phyloP scores from a whole-genome alignment of 306 rosid genomes.

The Crataegus laevigata region DNA sequence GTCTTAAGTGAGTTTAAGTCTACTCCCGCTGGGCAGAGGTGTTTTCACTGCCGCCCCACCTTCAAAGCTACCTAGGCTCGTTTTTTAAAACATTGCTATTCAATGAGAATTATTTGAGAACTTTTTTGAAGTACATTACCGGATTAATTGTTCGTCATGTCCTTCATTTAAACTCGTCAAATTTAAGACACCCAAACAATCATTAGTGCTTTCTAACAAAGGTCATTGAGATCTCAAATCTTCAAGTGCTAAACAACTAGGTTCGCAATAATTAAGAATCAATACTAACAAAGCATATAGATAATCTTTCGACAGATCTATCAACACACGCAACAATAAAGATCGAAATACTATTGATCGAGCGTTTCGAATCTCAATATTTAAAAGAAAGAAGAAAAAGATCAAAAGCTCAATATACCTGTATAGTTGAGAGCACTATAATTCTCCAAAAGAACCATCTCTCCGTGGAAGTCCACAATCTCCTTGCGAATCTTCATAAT shows the following conservation, averaged over 20 bases:
- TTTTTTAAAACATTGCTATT: no score
- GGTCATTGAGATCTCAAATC: background rate
- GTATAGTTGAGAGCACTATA: slow-evolving; percentile 97
- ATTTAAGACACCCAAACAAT: background rate
- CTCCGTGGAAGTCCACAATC: slow-evolving; percentile 96
- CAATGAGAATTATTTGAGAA: background rate
- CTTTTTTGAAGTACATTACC: background rate
- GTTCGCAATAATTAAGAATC: background rate
- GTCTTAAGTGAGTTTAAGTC: no score
- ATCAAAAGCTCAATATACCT: slow-evolving; percentile 30
- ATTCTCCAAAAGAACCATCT: slow-evolving; percentile 95
- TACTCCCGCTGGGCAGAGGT: no score
- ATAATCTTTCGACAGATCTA: background rate
- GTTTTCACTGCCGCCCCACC: no score
- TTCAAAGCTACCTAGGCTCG: no score
- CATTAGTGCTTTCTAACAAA: background rate
- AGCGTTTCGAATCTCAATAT: background rate
- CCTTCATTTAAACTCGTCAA: background rate
- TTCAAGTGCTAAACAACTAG: background rate
- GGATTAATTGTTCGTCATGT: background rate
- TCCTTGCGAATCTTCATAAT: slow-evolving; percentile 73
- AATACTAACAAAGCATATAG: background rate
- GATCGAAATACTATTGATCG: background rate
- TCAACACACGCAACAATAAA: background rate
- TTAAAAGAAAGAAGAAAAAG: background rate